These are phyloP conservation scores for Alloteropsis semialata DNA, from an alignment of 176 grass and related monocot genomes.

Conservation along the genomic window DNA sequence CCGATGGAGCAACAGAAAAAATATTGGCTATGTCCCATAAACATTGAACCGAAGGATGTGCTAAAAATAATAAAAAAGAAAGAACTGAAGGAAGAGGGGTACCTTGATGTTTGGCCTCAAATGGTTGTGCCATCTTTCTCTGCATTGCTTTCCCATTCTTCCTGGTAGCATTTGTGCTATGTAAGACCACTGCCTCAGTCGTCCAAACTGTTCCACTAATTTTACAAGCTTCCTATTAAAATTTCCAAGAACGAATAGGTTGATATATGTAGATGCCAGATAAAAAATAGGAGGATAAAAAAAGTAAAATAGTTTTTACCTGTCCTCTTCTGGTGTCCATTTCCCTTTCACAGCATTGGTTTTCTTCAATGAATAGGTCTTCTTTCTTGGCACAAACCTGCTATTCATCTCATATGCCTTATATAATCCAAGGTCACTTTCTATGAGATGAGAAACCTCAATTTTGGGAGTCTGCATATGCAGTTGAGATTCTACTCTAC, in stretches of 20 bases:
- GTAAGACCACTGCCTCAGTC: slow-evolving; percentile 86
- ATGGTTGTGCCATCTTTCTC: slow-evolving; percentile 98
- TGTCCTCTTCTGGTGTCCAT: slow-evolving; percentile 83
- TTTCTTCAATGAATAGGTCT: slow-evolving; percentile 44
- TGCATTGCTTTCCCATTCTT: slow-evolving; percentile 94
- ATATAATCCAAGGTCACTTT: slow-evolving; percentile 13
- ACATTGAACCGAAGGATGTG: not conserved
- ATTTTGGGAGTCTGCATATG: slow-evolving; percentile 33
- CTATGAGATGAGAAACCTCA: slow-evolving; percentile 30
- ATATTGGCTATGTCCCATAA: not conserved
- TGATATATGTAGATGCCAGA: not conserved
- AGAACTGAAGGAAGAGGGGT: not conserved
- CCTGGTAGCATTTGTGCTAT: slow-evolving; percentile 78
- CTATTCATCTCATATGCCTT: slow-evolving; percentile 9
- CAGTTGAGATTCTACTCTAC: not conserved
- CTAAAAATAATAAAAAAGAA: not conserved
- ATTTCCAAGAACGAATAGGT: not conserved
- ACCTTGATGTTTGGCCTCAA: slow-evolving; percentile 97
- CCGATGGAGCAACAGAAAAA: not conserved
- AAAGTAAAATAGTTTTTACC: slow-evolving; percentile 30
- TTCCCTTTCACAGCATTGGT: slow-evolving; percentile 79
- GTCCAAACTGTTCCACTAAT: slow-evolving; percentile 81
- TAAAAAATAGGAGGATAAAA: not conserved
- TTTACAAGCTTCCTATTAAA: slow-evolving; percentile 65
- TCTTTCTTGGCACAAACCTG: slow-evolving; percentile 34